Evolutionary conservation across 345 rosid species (phyloP).

Genomic region (Corchorus capsularis): DNA sequence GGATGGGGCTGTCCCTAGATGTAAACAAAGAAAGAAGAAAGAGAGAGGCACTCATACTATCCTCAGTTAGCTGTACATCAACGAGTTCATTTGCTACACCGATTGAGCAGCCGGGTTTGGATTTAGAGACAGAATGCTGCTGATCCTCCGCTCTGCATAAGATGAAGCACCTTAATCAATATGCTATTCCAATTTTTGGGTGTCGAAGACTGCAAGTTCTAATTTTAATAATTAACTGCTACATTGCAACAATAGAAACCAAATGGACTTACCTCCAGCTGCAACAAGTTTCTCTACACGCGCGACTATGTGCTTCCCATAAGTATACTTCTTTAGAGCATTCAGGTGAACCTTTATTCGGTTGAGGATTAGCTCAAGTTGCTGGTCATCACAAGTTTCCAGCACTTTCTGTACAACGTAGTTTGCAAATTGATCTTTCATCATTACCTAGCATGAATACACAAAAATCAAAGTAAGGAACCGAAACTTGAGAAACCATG

Average conservation of each 20-base stretch:
- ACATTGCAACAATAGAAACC: background rate
- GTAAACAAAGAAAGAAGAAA: slow-evolving; percentile 18
- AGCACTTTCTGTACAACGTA: slow-evolving; percentile 97
- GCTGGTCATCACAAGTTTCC: slow-evolving; percentile 95
- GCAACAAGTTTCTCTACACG: slow-evolving; percentile 97
- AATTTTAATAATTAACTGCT: background rate
- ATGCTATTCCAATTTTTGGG: background rate
- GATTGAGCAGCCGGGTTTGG: slow-evolving; percentile 37
- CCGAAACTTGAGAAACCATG: background rate
- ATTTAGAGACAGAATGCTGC: slow-evolving; percentile 40
- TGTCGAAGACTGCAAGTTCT: background rate
- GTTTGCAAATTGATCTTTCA: slow-evolving; percentile 99
- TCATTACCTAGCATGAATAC: slow-evolving; percentile 64
- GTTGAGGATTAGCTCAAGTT: slow-evolving; percentile 74
- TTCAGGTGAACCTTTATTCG: slow-evolving; percentile 89
- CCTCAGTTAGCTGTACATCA: slow-evolving; percentile 67
- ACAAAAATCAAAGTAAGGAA: background rate
- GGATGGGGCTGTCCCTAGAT: slow-evolving; percentile 38
- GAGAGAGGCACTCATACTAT: slow-evolving; percentile 33
- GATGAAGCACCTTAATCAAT: background rate
- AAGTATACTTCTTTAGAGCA: slow-evolving; percentile 90
- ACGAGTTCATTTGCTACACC: slow-evolving; percentile 32
- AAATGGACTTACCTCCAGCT: slow-evolving; percentile 69
- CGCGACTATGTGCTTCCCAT: slow-evolving; percentile 95
- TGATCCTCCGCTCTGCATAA: slow-evolving; percentile 60